phyloP scores from a whole-genome alignment of 208 protist genomes.

The Tritrichomonas foetus region DNA sequence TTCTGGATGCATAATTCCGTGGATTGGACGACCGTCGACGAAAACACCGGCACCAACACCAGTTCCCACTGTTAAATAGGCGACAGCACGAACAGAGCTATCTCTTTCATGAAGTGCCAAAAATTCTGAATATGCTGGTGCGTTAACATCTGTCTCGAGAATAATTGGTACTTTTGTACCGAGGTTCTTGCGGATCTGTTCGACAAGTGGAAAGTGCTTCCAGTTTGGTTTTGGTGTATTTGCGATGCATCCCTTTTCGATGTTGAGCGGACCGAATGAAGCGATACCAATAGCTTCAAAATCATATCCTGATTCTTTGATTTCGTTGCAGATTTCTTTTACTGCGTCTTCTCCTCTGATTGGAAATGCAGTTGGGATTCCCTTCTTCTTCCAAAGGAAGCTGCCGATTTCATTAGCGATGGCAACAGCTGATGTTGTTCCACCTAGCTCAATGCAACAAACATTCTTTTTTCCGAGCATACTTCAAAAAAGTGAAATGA shows the following conservation, averaged over 20 bases:
- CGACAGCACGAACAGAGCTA: slow-evolving; percentile 44
- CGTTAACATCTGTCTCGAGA: slow-evolving; percentile 34
- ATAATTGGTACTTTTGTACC: background rate
- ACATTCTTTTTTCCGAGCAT: background rate
- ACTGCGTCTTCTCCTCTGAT: background rate
- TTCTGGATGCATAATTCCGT: slow-evolving; percentile 65
- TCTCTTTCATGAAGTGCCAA: background rate
- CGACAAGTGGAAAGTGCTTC: background rate
- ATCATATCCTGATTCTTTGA: background rate
- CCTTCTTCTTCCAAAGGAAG: background rate
- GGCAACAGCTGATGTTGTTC: background rate
- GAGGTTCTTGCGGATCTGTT: background rate
- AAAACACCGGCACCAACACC: slow-evolving; percentile 64
- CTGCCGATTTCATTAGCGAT: background rate
- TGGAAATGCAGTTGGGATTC: background rate
- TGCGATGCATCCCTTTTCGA: slow-evolving; percentile 41
- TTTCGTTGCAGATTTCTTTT: background rate
- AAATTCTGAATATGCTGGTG: slow-evolving; percentile 36
- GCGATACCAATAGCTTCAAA: slow-evolving; percentile 60
- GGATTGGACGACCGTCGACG: slow-evolving; percentile 56
- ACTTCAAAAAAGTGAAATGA: too few species aligned
- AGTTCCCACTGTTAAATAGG: slow-evolving; percentile 67
- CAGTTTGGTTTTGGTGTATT: slow-evolving; percentile 41
- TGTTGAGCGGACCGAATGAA: slow-evolving; percentile 63
- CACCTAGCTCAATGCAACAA: slow-evolving; percentile 16